A percentile compares a stretch with the other conserved stretches of the same genome.
phyloP scores from a whole-genome alignment of 371 early-diverging fungal species.

The Apophysomyces sp. region DNA sequence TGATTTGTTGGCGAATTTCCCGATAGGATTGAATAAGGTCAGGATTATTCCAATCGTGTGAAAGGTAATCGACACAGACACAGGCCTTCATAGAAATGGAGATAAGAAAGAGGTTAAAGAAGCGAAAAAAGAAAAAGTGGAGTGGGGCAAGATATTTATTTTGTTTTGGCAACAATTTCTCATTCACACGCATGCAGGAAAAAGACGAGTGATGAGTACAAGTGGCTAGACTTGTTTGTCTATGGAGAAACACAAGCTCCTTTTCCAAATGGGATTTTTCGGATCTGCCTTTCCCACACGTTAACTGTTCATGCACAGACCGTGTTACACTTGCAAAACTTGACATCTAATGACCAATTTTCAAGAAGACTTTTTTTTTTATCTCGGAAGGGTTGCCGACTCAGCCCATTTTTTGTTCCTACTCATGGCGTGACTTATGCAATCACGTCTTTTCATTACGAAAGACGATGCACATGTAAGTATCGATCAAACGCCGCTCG shows the following conservation, averaged over 20 bases:
- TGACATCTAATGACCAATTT: neutral
- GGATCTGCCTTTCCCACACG: conserved; percentile 4
- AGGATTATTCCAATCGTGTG: conserved; percentile 38
- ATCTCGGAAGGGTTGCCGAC: neutral
- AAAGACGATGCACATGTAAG: neutral
- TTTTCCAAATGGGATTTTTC: conserved; percentile 5
- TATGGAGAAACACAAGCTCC: conserved; percentile 1
- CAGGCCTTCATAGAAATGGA: conserved; percentile 27
- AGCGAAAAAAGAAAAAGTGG: conserved; percentile 5
- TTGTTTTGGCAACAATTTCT: neutral
- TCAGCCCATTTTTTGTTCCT: neutral
- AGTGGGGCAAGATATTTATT: neutral
- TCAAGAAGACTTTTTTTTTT: neutral
- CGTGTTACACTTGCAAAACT: conserved; percentile 11
- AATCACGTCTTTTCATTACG: neutral
- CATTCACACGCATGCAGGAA: neutral
- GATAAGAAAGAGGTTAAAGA: conserved; percentile 1
- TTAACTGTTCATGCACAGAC: conserved; percentile 12
- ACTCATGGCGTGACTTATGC: neutral
- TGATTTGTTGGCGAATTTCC: conserved; percentile 28
- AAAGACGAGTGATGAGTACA: neutral
- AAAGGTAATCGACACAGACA: conserved; percentile 41
- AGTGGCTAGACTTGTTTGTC: neutral
- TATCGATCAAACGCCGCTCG: neutral
- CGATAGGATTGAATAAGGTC: conserved; percentile 31